phyloP scores from a whole-genome alignment of 306 rosid species.

The Canavalia ensiformis region DNA sequence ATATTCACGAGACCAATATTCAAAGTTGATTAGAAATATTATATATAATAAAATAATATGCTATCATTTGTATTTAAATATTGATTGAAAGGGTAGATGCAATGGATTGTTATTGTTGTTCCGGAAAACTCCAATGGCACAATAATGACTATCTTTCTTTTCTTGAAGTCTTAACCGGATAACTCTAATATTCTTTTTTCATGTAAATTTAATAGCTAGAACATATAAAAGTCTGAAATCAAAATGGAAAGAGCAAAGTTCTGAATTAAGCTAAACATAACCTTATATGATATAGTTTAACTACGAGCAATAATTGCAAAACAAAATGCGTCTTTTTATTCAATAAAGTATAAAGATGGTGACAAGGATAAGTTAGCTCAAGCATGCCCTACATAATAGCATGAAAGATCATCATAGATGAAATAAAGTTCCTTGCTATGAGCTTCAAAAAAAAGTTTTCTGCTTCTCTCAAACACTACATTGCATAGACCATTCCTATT shows the following conservation, averaged over 20 bases:
- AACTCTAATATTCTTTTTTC: no score
- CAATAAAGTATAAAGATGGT: conserved; percentile 4
- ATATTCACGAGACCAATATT: no score
- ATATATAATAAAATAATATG: no score
- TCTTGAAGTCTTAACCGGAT: no score
- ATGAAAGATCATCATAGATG: conserved; percentile 3
- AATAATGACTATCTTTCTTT: no score
- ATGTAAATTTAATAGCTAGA: no score
- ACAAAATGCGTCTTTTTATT: neutral
- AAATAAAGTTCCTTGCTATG: neutral
- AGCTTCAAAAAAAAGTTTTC: neutral
- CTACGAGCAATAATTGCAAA: neutral
- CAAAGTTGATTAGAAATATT: no score
- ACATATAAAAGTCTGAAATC: no score
- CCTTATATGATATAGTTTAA: neutral
- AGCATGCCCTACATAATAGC: neutral
- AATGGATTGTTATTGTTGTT: no score
- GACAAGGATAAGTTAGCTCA: neutral
- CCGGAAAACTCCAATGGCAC: no score
- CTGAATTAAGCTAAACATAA: neutral
- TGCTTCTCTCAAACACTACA: neutral
- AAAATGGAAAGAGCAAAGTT: neutral
- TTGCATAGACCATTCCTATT: conserved; percentile 13
- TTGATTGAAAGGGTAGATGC: no score
- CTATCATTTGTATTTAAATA: no score